Percentiles rank a stretch among this genome's conserved stretches.
These are phyloP conservation scores for Decorospora gaudefroyi DNA, from an alignment of 2,329 filamentous ascomycete genomes.

Conservation along the genomic window DNA sequence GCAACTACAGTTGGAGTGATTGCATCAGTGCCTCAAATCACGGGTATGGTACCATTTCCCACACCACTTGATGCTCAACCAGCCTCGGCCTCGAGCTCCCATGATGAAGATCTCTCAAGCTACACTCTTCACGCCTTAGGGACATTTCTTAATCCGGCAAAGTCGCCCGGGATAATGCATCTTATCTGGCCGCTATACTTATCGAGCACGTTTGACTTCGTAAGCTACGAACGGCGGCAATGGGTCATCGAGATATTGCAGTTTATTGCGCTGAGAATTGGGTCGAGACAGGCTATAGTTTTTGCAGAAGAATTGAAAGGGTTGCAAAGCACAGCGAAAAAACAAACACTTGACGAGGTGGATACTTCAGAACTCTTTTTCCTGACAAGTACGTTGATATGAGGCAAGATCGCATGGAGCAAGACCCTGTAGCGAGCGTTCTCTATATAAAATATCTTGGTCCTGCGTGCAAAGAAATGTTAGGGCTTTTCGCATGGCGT, in stretches of 20 bases:
- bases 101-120: neutral
- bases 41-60: constrained; percentile 36
- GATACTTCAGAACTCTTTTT: too few species aligned
- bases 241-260: constrained; percentile 32
- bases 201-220: constrained; percentile 18
- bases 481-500: too few species aligned
- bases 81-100: neutral
- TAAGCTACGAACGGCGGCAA: constrained; percentile 20
- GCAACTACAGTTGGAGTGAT: constrained; percentile 20
- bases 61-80: neutral
- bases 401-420: too few species aligned
- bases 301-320: constrained; percentile 30
- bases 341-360: too few species aligned
- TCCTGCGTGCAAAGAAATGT: too few species aligned
- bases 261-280: constrained; percentile 31
- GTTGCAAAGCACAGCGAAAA: too few species aligned
- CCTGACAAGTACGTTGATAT: too few species aligned
- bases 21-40: constrained; percentile 37
- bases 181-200: constrained; percentile 37
- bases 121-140: constrained; percentile 25
- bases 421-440: too few species aligned
- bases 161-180: constrained; percentile 32
- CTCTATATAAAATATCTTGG: too few species aligned
- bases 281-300: constrained; percentile 33
- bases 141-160: constrained; percentile 27